Evolutionary conservation across 768 basidiomycete genomes (phyloP).

Genomic region (Mycena leptocephala): DNA sequence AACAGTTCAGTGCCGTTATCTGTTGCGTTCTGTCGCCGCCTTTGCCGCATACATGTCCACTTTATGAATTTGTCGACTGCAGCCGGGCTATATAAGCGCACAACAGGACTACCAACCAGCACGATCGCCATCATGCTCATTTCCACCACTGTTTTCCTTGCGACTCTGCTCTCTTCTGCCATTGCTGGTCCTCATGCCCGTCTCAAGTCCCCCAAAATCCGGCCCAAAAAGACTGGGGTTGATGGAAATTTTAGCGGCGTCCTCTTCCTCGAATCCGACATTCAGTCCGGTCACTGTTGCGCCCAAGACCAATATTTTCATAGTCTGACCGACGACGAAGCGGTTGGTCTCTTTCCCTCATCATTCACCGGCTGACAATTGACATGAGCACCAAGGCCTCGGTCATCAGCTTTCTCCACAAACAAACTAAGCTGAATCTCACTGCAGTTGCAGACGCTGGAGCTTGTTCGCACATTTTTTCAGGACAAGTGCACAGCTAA

Average conservation of each 20-base stretch:
- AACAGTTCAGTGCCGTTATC: too few species aligned
- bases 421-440: slow-evolving; percentile 37
- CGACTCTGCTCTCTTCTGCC: slow-evolving; percentile 16
- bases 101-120: neutral
- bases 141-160: neutral
- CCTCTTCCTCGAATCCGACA: slow-evolving; percentile 1
- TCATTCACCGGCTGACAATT: neutral
- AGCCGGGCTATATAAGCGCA: neutral
- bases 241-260: slow-evolving; percentile 14
- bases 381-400: slow-evolving; percentile 15
- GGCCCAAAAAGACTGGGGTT: slow-evolving; percentile 13
- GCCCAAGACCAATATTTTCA: slow-evolving; percentile 34
- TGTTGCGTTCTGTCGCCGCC: too few species aligned
- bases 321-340: slow-evolving; percentile 35
- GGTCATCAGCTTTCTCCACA: slow-evolving; percentile 40
- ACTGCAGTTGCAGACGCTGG: slow-evolving; percentile 36
- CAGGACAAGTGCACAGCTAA: neutral
- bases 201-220: slow-evolving; percentile 20
- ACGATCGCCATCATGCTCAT: slow-evolving; percentile 18
- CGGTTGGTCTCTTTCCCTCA: slow-evolving; percentile 10
- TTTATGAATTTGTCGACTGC: neutral
- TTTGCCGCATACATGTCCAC: too few species aligned
- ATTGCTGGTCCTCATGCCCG: slow-evolving; percentile 33
- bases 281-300: slow-evolving; percentile 27
- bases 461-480: slow-evolving; percentile 17